Evolutionary conservation across 139 green algal genomes (phyloP), one percentile per base, ranked within the genome.

Genomic region (Closterium sp.): DNA sequence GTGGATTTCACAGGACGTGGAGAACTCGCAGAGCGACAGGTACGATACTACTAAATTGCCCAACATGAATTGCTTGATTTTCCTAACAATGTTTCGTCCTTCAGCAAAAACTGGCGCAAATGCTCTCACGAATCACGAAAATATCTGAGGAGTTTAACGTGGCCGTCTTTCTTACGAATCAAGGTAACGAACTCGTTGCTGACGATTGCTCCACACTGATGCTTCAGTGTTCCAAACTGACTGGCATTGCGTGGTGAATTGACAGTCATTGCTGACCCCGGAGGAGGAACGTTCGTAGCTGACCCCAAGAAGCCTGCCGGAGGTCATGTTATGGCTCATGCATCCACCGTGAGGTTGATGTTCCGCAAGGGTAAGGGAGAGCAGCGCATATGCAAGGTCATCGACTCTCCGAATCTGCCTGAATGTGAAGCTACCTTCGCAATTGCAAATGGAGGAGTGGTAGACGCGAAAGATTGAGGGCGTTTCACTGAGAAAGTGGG

Each of bases 1-100:
- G 94, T 95, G 11, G 98, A 99, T 94, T 99, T 97, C 93, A 94
- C 28, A 13, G 98, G 98, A 0, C 94, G 98, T 11, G 98, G 97
- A 0, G 97, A 99, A 95, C 96, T 99, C 50, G 95, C 96, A 21
- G 97, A 99, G 50, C 92, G 98, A 85, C 98, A 99, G 96, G 97
- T 99, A 90, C 6, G 27, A 31, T 34, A 32, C 84, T 9, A 73
- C 13, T 29, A 7, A 10, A 28, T 4, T 30, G 84, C 6, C 22
- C 84, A 87, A 22, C n/a, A 24, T 31, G 32, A 7, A 19, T 87
- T 24, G 1, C 6, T 87, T 87, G 27, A n/a, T 30, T 87, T 87
- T 87, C 9, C 84, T 87, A 10, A 73, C 50, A 73, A 19, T 87
- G 84, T 31, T 87, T 87, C 17, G 24, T 2, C 85, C 3, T 94